phyloP scores from a whole-genome alignment of 768 basidiomycete species.

The Goffeauzyma gilvescens region DNA sequence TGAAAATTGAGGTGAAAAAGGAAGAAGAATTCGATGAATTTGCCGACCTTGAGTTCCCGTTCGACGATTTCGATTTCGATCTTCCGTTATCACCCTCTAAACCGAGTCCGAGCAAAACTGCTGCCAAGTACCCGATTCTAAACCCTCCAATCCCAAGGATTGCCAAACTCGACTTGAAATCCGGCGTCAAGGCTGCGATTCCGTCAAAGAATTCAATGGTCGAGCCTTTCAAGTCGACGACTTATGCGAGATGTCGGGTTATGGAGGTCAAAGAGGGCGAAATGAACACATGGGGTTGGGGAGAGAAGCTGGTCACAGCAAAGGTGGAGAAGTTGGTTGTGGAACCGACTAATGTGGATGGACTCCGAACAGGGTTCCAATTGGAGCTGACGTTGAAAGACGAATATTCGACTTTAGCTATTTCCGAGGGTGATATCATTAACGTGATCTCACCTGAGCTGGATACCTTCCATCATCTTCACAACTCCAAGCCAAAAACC shows the following conservation, averaged over 20 bases:
- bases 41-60: not conserved
- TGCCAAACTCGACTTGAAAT: not conserved
- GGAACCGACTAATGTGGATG: not conserved
- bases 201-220: slow-evolving; percentile 3
- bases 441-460: slow-evolving; percentile 40
- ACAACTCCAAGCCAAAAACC: not conserved
- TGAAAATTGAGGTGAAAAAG: not conserved
- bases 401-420: slow-evolving; percentile 44
- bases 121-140: slow-evolving; percentile 17
- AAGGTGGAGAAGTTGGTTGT: not conserved
- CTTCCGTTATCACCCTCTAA: not conserved
- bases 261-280: slow-evolving; percentile 10
- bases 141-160: slow-evolving; percentile 24
- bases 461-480: slow-evolving; percentile 14
- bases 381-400: slow-evolving; percentile 48
- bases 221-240: slow-evolving; percentile 13
- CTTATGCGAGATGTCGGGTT: slow-evolving; percentile 22
- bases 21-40: not conserved
- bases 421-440: slow-evolving; percentile 48
- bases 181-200: not conserved
- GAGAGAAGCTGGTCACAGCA: slow-evolving; percentile 11
- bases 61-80: slow-evolving; percentile 1
- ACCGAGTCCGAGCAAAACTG: slow-evolving; percentile 1
- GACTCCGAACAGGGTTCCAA: slow-evolving; percentile 29
- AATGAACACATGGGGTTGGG: slow-evolving; percentile 1